A percentile compares a stretch with the other conserved stretches of the same genome.
Conservation (phyloP, 768 basidiomycete genomes). For the Aureoboletus auriporus region DNA sequence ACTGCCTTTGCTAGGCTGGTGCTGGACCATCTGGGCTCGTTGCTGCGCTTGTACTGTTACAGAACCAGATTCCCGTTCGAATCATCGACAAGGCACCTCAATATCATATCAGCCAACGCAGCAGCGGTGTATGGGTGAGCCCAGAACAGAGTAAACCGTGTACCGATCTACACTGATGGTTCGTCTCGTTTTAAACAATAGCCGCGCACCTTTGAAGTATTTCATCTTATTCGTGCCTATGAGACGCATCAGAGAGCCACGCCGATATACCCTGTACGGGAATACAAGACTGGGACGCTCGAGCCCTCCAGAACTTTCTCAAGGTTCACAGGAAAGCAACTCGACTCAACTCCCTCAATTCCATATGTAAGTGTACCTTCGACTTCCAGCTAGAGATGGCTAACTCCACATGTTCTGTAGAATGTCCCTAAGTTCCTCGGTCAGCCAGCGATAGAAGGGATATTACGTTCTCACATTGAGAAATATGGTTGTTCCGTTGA, state of each 20-base stretch:
- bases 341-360: constrained; percentile 21
- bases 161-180: neutral
- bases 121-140: constrained; percentile 36
- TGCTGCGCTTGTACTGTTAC: constrained; percentile 31
- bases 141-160: neutral
- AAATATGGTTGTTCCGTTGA: constrained; percentile 34
- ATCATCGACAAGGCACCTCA: constrained; percentile 45
- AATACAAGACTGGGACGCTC: constrained; percentile 28
- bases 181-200: neutral
- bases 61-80: constrained; percentile 45
- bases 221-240: constrained; percentile 36
- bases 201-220: constrained; percentile 40
- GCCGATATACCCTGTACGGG: constrained; percentile 25
- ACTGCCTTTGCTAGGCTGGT: constrained; percentile 15
- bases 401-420: constrained; percentile 1
- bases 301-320: constrained; percentile 11
- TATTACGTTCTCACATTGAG: constrained; percentile 16
- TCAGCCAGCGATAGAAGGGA: constrained; percentile 29
- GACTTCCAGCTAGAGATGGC: neutral
- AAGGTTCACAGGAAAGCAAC: neutral
- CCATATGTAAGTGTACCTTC: constrained; percentile 21
- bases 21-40: constrained; percentile 30
- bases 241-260: constrained; percentile 33
- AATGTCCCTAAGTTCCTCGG: constrained; percentile 13
- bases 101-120: constrained; percentile 36